These are phyloP conservation scores for Cydonia oblonga DNA, from an alignment of 331 rosid species.

Conservation along the genomic window DNA sequence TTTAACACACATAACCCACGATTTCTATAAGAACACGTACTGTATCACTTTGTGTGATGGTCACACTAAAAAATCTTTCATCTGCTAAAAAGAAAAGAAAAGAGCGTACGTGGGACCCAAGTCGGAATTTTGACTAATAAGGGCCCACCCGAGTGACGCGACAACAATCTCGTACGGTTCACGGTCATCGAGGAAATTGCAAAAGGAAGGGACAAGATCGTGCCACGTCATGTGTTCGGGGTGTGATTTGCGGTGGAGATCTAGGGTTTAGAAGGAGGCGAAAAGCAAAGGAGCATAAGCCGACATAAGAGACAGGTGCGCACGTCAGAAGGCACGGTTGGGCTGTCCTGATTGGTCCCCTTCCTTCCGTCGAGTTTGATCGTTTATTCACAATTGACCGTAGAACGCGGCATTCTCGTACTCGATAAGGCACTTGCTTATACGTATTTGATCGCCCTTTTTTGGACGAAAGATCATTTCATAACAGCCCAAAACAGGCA, in stretches of 20 bases:
- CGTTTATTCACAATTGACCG: background rate
- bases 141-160: background rate
- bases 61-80: too few relatives aligned
- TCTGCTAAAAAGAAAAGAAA: background rate
- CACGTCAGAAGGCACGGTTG: slow-evolving; percentile 17
- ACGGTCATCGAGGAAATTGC: background rate
- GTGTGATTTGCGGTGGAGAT: background rate
- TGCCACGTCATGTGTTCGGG: background rate
- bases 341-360: background rate
- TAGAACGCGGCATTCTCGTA: slow-evolving; percentile 14
- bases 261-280: background rate
- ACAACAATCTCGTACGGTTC: slow-evolving; percentile 2
- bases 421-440: background rate
- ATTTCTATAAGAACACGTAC: too few relatives aligned
- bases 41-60: fast-evolving
- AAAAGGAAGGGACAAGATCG: background rate
- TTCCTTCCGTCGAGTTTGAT: background rate
- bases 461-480: too few relatives aligned
- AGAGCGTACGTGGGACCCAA: background rate
- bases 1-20: too few relatives aligned
- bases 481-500: too few relatives aligned
- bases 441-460: too few relatives aligned
- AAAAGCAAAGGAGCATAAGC: background rate
- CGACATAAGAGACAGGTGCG: slow-evolving; percentile 14
- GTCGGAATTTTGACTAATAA: background rate